phyloP scores from a whole-genome alignment of 148 eudicot genomes.

The Hydrangea macrophylla region DNA sequence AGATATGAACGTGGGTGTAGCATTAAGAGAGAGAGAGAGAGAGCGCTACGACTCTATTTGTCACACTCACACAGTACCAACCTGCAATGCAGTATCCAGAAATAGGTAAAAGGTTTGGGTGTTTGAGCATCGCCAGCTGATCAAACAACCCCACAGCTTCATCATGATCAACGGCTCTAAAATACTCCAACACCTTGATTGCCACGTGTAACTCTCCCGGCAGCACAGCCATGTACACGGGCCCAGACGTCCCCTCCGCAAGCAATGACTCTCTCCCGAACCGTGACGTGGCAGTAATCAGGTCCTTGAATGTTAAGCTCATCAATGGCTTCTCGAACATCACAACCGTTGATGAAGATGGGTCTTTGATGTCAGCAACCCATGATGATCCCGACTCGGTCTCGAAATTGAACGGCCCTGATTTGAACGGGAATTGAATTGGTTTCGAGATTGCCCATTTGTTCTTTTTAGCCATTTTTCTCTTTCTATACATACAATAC shows the following conservation, averaged over 20 bases:
- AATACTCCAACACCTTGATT: slow-evolving; percentile 74
- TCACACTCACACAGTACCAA: no score
- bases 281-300: slow-evolving; percentile 80
- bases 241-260: slow-evolving; percentile 82
- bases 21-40: no score
- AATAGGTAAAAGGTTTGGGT: slow-evolving; percentile 81
- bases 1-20: no score
- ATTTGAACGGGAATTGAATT: slow-evolving; percentile 42
- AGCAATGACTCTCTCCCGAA: slow-evolving; percentile 83
- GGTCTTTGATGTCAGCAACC: slow-evolving; percentile 70
- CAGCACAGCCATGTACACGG: slow-evolving; percentile 76
- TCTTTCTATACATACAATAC: slow-evolving; percentile 30
- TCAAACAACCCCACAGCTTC: slow-evolving; percentile 64
- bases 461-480: slow-evolving; percentile 27
- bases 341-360: slow-evolving; percentile 64
- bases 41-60: no score
- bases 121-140: slow-evolving; percentile 55
- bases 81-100: slow-evolving; percentile 98
- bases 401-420: slow-evolving; percentile 87
- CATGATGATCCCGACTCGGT: slow-evolving; percentile 83
- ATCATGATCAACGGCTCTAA: slow-evolving; percentile 41
- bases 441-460: slow-evolving; percentile 88
- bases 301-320: slow-evolving; percentile 81
- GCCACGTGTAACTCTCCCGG: slow-evolving; percentile 96
- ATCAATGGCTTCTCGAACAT: slow-evolving; percentile 98